phyloP scores from a whole-genome alignment of 2,329 filamentous ascomycete genomes.

The Nemania sp. region DNA sequence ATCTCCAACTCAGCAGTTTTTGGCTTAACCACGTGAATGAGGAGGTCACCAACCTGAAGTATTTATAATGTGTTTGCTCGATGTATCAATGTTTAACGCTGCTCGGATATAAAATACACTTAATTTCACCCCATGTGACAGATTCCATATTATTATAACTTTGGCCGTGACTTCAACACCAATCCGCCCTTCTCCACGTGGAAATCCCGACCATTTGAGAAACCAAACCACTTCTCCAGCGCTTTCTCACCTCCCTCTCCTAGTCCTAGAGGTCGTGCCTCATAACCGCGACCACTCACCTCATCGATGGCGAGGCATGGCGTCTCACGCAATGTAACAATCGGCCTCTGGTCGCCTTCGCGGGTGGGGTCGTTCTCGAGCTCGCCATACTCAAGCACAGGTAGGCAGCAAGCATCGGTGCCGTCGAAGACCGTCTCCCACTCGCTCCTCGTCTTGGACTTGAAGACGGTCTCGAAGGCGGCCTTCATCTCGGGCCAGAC shows the following conservation, averaged over 20 bases:
- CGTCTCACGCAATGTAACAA: constrained; percentile 70
- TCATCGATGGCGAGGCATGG: constrained; percentile 68
- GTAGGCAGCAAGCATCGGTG: constrained; percentile 91
- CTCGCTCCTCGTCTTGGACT: constrained; percentile 69
- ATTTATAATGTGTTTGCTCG: background rate
- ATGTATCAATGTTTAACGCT: background rate
- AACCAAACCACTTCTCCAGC: constrained; percentile 75
- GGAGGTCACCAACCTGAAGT: background rate
- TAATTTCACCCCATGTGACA: no score
- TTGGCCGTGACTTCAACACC: constrained; percentile 53
- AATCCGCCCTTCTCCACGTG: constrained; percentile 67
- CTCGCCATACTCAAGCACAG: constrained; percentile 72
- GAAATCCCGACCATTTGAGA: constrained; percentile 73
- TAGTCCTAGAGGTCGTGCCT: constrained; percentile 60
- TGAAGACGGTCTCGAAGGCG: constrained; percentile 68
- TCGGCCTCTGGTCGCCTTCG: constrained; percentile 72
- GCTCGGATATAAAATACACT: background rate
- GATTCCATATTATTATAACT: constrained; percentile 43
- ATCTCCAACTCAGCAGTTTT: background rate
- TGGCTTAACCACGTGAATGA: background rate
- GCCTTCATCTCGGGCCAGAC: constrained; percentile 71
- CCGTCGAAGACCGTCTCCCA: constrained; percentile 90
- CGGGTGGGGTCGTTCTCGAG: constrained; percentile 39
- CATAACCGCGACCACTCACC: constrained; percentile 62
- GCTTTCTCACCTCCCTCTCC: constrained; percentile 75